Evolutionary conservation across 768 basidiomycete species (phyloP), one percentile per base, ranked within the genome.

Genomic region (Boletellus sp.): DNA sequence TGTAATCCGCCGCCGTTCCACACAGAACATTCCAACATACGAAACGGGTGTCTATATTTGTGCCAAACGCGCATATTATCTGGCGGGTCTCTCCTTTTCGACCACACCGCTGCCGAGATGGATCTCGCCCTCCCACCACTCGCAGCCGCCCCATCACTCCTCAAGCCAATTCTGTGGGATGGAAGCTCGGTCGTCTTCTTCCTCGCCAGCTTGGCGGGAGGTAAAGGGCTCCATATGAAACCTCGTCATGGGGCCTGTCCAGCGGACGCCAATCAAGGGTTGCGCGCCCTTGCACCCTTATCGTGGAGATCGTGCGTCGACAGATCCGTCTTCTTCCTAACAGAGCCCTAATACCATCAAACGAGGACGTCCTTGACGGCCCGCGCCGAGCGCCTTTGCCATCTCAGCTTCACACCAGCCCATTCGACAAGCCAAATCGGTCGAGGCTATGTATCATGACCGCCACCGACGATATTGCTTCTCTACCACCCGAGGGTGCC

Each of bases 1-100:
- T 53, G 46, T 50, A 58, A 53, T 62, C 43, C 17, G 42, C 58
- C 19, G 15, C 31, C 28, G 48, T 65, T 65, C 63, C 45, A 60
- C 16, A 46, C 48, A 63, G 62, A 63, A 63, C 50, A 37, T 63
- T 65, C 62, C 52, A 54, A 41, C 33, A 17, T 31, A 20, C 28
- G 20, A 41, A 46, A 9, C 33, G 47, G 47, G 56, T n/a, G n/a
- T 13, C 36, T 44, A 60, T 53, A 60, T 57, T 57, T 54, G 12
- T 44, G 31, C 62, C 59, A 64, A 62, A 64, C 49, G 54, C 39
- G 19, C 19, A 22, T 42, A 22, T 17, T 23, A 20, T 43, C 19
- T 32, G n/a, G 17, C 50, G 19, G 42, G 52, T 45, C 47, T n/a
- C 53, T 48, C 46, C 8, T 37, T 8, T 26, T 4, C 5, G 22